Evolutionary conservation across 2,329 filamentous ascomycete genomes (phyloP).

Genomic region (Fusarium sp.): DNA sequence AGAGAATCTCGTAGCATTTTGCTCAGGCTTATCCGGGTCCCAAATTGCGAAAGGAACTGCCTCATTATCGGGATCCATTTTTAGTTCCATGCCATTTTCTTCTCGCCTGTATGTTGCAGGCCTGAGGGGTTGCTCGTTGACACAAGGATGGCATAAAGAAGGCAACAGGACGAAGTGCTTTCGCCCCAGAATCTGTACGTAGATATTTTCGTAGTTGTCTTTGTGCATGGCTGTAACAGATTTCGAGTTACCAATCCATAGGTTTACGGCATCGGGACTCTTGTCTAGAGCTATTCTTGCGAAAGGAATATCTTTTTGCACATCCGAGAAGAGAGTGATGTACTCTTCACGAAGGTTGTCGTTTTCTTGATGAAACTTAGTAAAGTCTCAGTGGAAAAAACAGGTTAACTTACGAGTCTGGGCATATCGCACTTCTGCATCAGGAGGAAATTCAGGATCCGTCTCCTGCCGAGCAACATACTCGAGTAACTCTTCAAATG

Average conservation of each 20-base stretch:
- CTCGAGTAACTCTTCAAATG: conserved; percentile 72
- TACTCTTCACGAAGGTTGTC: conserved; percentile 85
- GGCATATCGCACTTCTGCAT: conserved; percentile 73
- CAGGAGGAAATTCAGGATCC: conserved; percentile 46
- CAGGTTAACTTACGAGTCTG: conserved; percentile 73
- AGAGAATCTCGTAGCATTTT: conserved; percentile 69
- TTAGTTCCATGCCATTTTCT: conserved; percentile 47
- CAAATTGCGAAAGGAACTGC: conserved; percentile 77
- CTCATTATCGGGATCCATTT: conserved; percentile 51
- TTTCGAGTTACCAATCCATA: conserved; percentile 82
- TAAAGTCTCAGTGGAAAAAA: background rate
- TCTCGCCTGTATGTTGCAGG: conserved; percentile 70
- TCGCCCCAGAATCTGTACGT: conserved; percentile 77
- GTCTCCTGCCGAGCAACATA: conserved; percentile 71
- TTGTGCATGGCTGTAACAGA: conserved; percentile 81
- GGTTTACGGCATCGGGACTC: conserved; percentile 79
- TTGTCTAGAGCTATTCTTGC: conserved; percentile 77
- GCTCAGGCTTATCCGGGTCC: conserved; percentile 74
- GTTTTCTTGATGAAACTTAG: conserved; percentile 68
- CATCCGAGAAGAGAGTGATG: conserved; percentile 68
- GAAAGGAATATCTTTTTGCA: conserved; percentile 75
- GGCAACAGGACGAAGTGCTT: conserved; percentile 83
- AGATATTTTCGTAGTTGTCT: conserved; percentile 89
- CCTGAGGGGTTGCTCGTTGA: conserved; percentile 71
- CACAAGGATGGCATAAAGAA: conserved; percentile 76